These are phyloP conservation scores for Penicillium coffeae DNA, from an alignment of 495 filamentous ascomycete species.

Conservation along the genomic window DNA sequence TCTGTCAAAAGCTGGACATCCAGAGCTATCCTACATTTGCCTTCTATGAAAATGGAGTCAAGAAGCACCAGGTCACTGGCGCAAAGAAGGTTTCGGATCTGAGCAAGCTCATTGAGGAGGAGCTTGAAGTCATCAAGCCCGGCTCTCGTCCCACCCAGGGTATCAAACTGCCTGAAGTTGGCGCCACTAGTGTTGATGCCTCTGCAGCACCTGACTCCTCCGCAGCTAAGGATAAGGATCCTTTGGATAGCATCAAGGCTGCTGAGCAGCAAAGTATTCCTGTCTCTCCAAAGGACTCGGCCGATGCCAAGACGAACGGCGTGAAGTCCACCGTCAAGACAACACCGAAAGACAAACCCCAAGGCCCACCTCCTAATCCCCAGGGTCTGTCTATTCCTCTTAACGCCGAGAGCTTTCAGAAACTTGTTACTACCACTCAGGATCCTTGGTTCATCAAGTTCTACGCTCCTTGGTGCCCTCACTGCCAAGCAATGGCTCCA, in stretches of 20 bases:
- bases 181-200: constrained; percentile 47
- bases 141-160: constrained; percentile 68
- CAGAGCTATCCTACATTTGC: constrained; percentile 66
- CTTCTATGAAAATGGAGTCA: constrained; percentile 79
- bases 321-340: constrained; percentile 19
- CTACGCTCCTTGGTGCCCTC: constrained; percentile 94
- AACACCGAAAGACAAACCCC: constrained; percentile 35
- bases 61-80: constrained; percentile 57
- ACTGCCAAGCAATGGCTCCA: constrained; percentile 89
- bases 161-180: constrained; percentile 57
- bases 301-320: constrained; percentile 27
- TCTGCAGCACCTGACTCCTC: constrained; percentile 42
- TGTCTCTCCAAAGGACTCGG: constrained; percentile 26
- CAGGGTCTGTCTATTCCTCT: constrained; percentile 70
- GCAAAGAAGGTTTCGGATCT: constrained; percentile 57
- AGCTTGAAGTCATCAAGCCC: constrained; percentile 71
- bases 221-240: constrained; percentile 48
- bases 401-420: constrained; percentile 81
- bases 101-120: constrained; percentile 68
- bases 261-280: constrained; percentile 45
- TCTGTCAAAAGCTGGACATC: constrained; percentile 65
- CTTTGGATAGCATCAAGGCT: constrained; percentile 39
- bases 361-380: constrained; percentile 61
- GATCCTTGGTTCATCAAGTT: constrained; percentile 99
- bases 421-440: constrained; percentile 75